A percentile compares a stretch with the other conserved stretches of the same genome.
phyloP scores from a whole-genome alignment of 495 filamentous ascomycete species.

The Xylaria venustula region DNA sequence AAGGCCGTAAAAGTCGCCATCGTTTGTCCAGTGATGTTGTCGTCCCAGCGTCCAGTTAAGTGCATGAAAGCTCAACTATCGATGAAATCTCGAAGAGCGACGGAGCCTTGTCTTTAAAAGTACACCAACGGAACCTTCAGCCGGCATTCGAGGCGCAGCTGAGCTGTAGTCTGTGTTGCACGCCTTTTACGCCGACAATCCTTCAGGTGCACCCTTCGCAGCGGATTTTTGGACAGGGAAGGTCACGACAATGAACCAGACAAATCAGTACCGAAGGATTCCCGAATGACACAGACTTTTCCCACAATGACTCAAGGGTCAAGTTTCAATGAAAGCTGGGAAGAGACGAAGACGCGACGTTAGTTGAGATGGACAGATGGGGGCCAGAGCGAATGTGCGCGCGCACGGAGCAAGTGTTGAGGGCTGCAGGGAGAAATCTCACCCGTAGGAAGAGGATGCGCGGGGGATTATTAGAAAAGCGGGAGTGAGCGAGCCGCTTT shows the following conservation, averaged over 20 bases:
- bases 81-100: not conserved
- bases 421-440: constrained; percentile 14
- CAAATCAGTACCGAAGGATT: not conserved
- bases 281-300: not conserved
- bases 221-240: not conserved
- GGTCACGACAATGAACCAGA: not conserved
- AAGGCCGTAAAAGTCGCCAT: constrained; percentile 50
- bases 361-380: constrained; percentile 11
- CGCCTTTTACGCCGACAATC: constrained; percentile 9
- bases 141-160: constrained; percentile 2
- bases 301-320: not conserved
- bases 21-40: constrained; percentile 34
- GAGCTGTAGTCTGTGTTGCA: not conserved
- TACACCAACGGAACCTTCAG: not conserved
- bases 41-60: constrained; percentile 24
- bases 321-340: not conserved
- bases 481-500: constrained; percentile 29
- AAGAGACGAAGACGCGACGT: constrained; percentile 2
- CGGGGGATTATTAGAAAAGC: constrained; percentile 31
- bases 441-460: constrained; percentile 25
- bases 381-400: constrained; percentile 16
- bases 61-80: constrained; percentile 24
- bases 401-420: constrained; percentile 20
- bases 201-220: constrained; percentile 10
- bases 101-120: not conserved